Percentiles rank a stretch among this genome's conserved stretches.
phyloP scores from a whole-genome alignment of 2,329 filamentous ascomycete genomes.

The Trichoderma koningii region DNA sequence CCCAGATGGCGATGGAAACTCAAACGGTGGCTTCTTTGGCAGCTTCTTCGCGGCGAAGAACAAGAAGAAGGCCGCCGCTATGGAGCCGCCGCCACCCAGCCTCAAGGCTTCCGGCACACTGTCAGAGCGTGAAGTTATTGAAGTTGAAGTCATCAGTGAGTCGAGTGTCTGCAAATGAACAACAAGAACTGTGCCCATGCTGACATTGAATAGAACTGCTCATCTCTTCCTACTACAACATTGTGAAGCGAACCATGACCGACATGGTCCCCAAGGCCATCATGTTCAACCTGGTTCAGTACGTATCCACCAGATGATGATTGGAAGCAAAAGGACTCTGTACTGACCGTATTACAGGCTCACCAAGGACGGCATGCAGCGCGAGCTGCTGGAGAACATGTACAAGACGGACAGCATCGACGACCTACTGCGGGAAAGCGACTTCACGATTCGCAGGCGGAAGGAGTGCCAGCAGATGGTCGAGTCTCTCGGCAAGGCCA shows the following conservation, averaged over 20 bases:
- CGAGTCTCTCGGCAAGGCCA: conserved; percentile 83
- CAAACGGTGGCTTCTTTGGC: conserved; percentile 86
- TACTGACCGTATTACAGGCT: conserved; percentile 54
- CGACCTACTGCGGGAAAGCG: conserved; percentile 94
- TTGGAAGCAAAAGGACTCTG: not conserved
- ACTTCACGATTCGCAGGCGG: conserved; percentile 89
- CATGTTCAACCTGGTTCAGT: conserved; percentile 96
- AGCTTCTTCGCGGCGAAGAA: conserved; percentile 99
- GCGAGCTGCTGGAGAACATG: conserved; percentile 95
- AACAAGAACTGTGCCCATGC: conserved; percentile 11
- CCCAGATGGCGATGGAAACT: conserved; percentile 49
- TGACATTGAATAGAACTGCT: conserved; percentile 68
- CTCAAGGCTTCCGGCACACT: conserved; percentile 93
- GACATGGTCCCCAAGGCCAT: conserved; percentile 99
- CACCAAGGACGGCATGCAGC: conserved; percentile 98
- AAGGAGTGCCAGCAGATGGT: conserved; percentile 99
- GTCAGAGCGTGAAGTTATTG: conserved; percentile 89
- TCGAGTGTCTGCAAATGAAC: conserved; percentile 33
- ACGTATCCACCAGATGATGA: conserved; percentile 48
- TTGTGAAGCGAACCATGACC: conserved; percentile 97
- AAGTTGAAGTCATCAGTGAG: conserved; percentile 97
- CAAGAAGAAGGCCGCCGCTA: conserved; percentile 99
- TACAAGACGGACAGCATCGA: conserved; percentile 90
- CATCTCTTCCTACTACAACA: conserved; percentile 97
- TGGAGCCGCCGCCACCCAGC: conserved; percentile 91